These are phyloP conservation scores for Pestalotiopsis sp. DNA, from an alignment of 2,329 filamentous ascomycete species.

Conservation along the genomic window DNA sequence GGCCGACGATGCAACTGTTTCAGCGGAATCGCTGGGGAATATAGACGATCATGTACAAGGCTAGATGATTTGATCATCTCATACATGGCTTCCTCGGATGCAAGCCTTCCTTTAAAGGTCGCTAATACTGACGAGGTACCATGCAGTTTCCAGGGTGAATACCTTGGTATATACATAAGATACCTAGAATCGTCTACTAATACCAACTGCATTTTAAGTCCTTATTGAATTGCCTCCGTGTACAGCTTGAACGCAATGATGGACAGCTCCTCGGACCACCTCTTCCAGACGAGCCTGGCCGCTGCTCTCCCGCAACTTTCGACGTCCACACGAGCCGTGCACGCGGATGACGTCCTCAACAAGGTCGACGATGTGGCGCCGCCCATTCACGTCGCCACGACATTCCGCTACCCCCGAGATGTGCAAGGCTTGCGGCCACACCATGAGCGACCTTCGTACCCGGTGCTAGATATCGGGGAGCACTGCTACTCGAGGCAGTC, in stretches of 20 bases:
- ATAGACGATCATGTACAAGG: not conserved
- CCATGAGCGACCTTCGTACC: constrained; percentile 44
- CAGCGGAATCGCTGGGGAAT: not conserved
- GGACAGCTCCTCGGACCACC: not conserved
- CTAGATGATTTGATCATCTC: not conserved
- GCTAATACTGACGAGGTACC: not conserved
- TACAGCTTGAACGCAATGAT: not conserved
- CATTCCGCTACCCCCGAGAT: constrained; percentile 69
- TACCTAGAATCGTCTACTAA: not conserved
- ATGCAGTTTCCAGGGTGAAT: not conserved
- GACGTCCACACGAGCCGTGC: constrained; percentile 71
- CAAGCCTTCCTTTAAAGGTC: not conserved
- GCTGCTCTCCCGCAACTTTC: constrained; percentile 43
- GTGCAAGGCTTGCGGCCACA: constrained; percentile 6
- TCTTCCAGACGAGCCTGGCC: constrained; percentile 19
- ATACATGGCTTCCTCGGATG: not conserved
- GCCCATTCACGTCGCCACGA: constrained; percentile 87
- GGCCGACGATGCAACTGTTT: not conserved
- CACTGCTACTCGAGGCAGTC: constrained; percentile 85
- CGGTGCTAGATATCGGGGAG: constrained; percentile 47
- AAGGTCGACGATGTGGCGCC: constrained; percentile 79
- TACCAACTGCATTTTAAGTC: not conserved
- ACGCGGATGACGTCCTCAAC: constrained; percentile 79
- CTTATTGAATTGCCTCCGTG: not conserved
- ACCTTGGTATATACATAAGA: not conserved